Evolutionary conservation across 2,329 filamentous ascomycete species (phyloP).

Genomic region (Aspergillus melleus): DNA sequence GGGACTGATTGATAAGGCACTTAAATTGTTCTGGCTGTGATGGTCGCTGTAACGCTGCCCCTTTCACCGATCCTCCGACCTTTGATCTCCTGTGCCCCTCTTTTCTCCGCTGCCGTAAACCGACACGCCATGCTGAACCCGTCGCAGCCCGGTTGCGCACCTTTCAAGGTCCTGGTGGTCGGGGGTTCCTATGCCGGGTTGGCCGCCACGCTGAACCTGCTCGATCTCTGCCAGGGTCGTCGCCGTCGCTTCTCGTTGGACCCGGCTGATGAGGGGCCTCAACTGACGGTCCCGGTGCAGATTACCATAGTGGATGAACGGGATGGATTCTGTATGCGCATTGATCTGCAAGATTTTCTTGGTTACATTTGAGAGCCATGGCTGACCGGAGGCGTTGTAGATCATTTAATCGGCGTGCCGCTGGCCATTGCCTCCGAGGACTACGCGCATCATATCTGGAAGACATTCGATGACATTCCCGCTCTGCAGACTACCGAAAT

Average conservation of each 20-base stretch:
- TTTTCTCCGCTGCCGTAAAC: background rate
- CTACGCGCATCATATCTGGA: background rate
- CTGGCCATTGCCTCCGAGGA: background rate
- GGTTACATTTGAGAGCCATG: too few relatives aligned
- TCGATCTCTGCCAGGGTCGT: constrained; percentile 61
- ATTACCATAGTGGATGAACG: constrained; percentile 73
- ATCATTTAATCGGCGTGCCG: constrained; percentile 1
- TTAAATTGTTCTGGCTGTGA: too few relatives aligned
- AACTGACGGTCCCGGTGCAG: constrained; percentile 29
- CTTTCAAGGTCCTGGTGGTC: constrained; percentile 62
- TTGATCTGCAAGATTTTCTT: background rate
- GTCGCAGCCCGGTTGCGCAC: background rate
- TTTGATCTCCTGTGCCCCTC: background rate
- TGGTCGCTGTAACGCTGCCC: too few relatives aligned
- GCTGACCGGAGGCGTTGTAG: background rate
- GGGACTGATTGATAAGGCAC: too few relatives aligned
- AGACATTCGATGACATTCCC: background rate
- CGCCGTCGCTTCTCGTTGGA: background rate
- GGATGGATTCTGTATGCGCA: constrained; percentile 69
- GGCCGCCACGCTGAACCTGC: constrained; percentile 64
- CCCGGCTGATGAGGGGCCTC: background rate
- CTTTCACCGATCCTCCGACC: too few relatives aligned
- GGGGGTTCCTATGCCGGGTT: constrained; percentile 72
- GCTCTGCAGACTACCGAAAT: background rate
- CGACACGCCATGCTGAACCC: background rate